These are phyloP conservation scores for Epithele typhae DNA, from an alignment of 768 basidiomycete species.

Conservation along the genomic window DNA sequence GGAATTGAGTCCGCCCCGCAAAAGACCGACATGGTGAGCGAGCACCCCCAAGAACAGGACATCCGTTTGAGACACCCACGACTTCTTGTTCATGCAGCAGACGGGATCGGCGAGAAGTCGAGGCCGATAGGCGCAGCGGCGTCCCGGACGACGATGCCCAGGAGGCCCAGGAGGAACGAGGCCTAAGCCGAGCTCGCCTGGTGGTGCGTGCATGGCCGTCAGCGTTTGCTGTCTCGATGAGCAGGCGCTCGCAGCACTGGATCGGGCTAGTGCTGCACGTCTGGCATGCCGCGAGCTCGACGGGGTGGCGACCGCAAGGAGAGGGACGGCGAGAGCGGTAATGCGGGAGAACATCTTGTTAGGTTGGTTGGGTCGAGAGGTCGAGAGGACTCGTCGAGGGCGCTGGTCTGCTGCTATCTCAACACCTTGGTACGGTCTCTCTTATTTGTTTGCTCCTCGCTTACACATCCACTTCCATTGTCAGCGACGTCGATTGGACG, in stretches of 20 bases:
- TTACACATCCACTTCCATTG: too few species aligned
- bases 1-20: too few species aligned
- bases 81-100: conserved; percentile 23
- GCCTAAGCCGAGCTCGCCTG: conserved; percentile 12
- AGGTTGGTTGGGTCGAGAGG: conserved; percentile 2
- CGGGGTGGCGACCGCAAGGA: conserved; percentile 19
- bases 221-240: not conserved
- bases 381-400: conserved; percentile 1
- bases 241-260: conserved; percentile 13
- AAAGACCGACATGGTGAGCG: too few species aligned
- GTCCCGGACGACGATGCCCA: conserved; percentile 21
- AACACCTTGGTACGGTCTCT: not conserved
- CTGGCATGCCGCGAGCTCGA: conserved; percentile 8
- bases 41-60: too few species aligned
- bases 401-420: conserved; percentile 9
- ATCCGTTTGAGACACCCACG: too few species aligned
- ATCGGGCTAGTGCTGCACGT: conserved; percentile 12
- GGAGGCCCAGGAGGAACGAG: conserved; percentile 12
- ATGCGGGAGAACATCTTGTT: conserved; percentile 11
- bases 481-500: too few species aligned
- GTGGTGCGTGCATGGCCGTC: not conserved
- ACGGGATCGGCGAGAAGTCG: conserved; percentile 23
- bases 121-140: conserved; percentile 20
- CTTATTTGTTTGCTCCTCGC: conserved; percentile 1
- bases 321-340: conserved; percentile 10